Evolutionary conservation across 805 yeast genomes (phyloP).

Genomic region (Ogataea dorogensis): DNA sequence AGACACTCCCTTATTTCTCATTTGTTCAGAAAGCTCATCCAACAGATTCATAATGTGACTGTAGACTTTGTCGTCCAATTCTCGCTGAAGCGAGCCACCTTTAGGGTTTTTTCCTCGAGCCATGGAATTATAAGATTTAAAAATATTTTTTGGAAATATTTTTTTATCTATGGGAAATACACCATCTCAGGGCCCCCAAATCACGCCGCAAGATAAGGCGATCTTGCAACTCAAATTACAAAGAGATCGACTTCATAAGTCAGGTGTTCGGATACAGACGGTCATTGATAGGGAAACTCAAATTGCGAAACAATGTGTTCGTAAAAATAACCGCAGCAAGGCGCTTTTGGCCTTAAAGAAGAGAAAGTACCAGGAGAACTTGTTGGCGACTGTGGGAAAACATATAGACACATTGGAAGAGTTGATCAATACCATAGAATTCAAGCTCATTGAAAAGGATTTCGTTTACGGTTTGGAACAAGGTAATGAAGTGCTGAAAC

Average conservation of each 20-base stretch:
- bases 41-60: slow-evolving; percentile 54
- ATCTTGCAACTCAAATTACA: slow-evolving; percentile 84
- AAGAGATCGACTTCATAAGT: slow-evolving; percentile 77
- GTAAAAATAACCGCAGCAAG: slow-evolving; percentile 50
- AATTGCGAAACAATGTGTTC: slow-evolving; percentile 56
- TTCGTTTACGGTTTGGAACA: slow-evolving; percentile 75
- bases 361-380: slow-evolving; percentile 76
- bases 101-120: slow-evolving; percentile 16
- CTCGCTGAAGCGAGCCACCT: slow-evolving; percentile 29
- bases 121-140: slow-evolving; percentile 3
- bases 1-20: slow-evolving; percentile 35
- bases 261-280: slow-evolving; percentile 55
- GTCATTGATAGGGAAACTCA: slow-evolving; percentile 61
- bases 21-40: slow-evolving; percentile 56
- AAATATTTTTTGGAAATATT: slow-evolving; percentile 3
- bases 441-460: slow-evolving; percentile 84
- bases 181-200: slow-evolving; percentile 41
- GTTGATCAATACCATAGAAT: slow-evolving; percentile 78
- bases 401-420: slow-evolving; percentile 81
- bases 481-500: slow-evolving; percentile 75
- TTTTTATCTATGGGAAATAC: slow-evolving; percentile 34
- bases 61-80: slow-evolving; percentile 55
- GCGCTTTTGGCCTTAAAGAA: slow-evolving; percentile 72
- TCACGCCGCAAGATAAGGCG: slow-evolving; percentile 84
- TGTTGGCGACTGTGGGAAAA: slow-evolving; percentile 66